Evolutionary conservation across 345 rosid genomes (phyloP).

Genomic region (Nasturtium officinale): DNA sequence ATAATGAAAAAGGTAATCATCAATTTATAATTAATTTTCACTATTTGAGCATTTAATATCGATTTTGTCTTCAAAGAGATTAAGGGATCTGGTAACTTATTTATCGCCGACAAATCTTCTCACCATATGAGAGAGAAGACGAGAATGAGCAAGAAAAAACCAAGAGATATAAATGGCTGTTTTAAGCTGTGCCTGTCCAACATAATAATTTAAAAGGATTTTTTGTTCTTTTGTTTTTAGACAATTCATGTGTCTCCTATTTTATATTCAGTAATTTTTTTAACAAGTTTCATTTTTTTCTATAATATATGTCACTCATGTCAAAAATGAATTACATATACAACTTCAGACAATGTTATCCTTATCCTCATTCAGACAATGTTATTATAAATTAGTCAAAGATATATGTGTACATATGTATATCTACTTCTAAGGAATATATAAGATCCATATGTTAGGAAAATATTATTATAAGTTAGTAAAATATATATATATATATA

Average conservation of each 20-base stretch:
- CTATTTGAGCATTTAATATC: slow-evolving; percentile 14
- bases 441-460: not conserved
- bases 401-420: not conserved
- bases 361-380: not conserved
- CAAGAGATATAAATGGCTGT: slow-evolving; percentile 26
- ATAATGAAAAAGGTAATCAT: slow-evolving; percentile 23
- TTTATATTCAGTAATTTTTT: slow-evolving; percentile 3
- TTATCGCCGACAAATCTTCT: slow-evolving; percentile 43
- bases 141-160: slow-evolving; percentile 1
- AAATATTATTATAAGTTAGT: not conserved
- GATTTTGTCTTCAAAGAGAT: slow-evolving; percentile 21
- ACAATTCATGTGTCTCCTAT: slow-evolving; percentile 37
- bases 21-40: slow-evolving; percentile 9
- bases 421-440: not conserved
- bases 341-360: not conserved
- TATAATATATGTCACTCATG: not conserved
- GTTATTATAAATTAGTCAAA: not conserved
- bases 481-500: not conserved
- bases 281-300: not conserved
- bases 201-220: not conserved
- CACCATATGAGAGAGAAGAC: not conserved
- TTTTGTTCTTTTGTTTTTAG: slow-evolving; percentile 30
- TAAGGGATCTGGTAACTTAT: slow-evolving; percentile 27
- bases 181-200: slow-evolving; percentile 34
- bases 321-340: not conserved